A percentile compares a stretch with the other conserved stretches of the same genome.
These are phyloP conservation scores for Solanum pinnatisectum DNA, from an alignment of 257 asterid genomes.

Conservation along the genomic window DNA sequence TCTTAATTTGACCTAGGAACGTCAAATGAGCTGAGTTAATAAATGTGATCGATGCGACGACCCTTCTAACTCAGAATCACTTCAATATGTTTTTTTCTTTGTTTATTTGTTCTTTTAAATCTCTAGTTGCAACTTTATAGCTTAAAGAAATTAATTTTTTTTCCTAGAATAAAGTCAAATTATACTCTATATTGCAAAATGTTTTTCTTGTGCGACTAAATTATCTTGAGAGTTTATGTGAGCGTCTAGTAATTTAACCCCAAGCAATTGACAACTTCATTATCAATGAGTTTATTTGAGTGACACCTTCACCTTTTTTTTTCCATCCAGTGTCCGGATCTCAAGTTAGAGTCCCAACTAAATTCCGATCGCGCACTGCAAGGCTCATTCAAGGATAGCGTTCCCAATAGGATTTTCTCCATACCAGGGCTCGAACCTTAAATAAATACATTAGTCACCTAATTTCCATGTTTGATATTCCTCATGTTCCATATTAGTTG, in stretches of 20 bases:
- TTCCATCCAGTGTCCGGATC: accelerated
- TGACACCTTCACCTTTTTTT: background rate
- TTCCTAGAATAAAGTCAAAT: background rate
- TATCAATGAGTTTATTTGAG: background rate
- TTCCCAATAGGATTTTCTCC: too few species aligned
- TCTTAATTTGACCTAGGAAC: background rate
- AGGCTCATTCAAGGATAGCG: accelerated
- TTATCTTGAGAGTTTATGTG: background rate
- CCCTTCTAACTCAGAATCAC: background rate
- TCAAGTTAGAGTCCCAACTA: accelerated
- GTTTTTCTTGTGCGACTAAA: background rate
- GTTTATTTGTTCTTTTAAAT: background rate
- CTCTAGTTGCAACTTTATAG: background rate
- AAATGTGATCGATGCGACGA: background rate
- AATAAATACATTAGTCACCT: background rate
- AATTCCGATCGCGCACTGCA: accelerated
- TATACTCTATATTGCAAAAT: background rate
- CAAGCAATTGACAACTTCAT: background rate
- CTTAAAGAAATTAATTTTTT: background rate
- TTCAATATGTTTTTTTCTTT: background rate
- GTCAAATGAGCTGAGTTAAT: background rate
- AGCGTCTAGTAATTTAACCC: background rate
- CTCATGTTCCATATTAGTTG: background rate
- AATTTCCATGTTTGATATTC: background rate
- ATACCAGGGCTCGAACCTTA: background rate